Percentiles rank a stretch among this genome's conserved stretches.
Conservation (phyloP, 495 filamentous ascomycete genomes). For the Cercophora samala region DNA sequence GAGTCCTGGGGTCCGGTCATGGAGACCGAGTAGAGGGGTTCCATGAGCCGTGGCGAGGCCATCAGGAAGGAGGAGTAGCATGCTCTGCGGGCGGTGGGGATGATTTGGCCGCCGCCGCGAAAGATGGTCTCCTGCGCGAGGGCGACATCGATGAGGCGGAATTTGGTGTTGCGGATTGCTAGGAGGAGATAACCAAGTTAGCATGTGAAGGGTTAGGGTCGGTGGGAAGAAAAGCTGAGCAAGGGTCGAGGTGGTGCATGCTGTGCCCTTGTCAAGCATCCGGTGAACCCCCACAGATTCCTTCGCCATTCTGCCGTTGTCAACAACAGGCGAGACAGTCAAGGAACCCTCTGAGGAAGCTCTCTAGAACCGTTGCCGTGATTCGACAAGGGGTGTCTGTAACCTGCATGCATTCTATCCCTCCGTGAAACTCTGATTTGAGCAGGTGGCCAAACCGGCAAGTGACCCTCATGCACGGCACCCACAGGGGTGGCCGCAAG, state of each 20-base stretch:
- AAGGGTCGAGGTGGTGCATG: background rate
- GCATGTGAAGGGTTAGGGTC: slow-evolving; percentile 3
- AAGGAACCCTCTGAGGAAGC: background rate
- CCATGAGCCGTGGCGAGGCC: slow-evolving; percentile 94
- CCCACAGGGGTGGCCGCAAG: background rate
- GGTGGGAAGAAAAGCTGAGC: background rate
- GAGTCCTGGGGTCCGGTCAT: slow-evolving; percentile 94
- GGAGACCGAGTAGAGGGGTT: slow-evolving; percentile 85
- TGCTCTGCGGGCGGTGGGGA: slow-evolving; percentile 85
- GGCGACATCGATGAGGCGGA: slow-evolving; percentile 85
- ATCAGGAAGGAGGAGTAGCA: slow-evolving; percentile 95
- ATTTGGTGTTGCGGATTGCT: slow-evolving; percentile 96
- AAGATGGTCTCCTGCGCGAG: slow-evolving; percentile 88
- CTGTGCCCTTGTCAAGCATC: background rate
- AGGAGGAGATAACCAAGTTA: background rate
- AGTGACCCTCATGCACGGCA: background rate
- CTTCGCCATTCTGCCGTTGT: background rate
- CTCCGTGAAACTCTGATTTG: background rate
- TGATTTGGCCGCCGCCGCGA: slow-evolving; percentile 93
- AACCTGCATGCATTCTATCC: background rate
- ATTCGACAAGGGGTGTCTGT: background rate
- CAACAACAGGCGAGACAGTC: background rate
- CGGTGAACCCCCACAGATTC: background rate
- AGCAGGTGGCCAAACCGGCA: background rate
- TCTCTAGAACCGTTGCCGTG: background rate